Conservation (phyloP, 108 stramenopile genomes). For the Epipyxis sp. region DNA sequence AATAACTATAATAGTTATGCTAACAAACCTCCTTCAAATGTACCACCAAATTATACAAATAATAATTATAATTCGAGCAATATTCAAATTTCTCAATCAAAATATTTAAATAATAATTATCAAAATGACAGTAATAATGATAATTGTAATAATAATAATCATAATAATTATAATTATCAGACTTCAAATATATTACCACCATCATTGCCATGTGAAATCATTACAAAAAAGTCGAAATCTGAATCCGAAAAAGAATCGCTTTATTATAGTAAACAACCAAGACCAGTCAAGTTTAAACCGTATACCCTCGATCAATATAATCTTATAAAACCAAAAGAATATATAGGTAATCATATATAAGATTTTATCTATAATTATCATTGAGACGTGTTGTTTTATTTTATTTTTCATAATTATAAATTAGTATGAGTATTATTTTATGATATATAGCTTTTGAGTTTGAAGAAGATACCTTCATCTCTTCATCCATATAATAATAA, state of each 20-base stretch:
- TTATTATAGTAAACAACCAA: slow-evolving; percentile 24
- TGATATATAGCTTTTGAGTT: too few relatives aligned
- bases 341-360: slow-evolving; percentile 45
- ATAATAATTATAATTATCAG: not conserved
- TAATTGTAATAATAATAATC: not conserved
- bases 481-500: too few relatives aligned
- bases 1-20: not conserved
- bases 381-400: too few relatives aligned
- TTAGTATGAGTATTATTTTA: too few relatives aligned
- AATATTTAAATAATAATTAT: not conserved
- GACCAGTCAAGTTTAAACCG: slow-evolving; percentile 39
- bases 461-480: too few relatives aligned
- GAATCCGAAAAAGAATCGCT: slow-evolving; percentile 27
- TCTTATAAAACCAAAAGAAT: slow-evolving; percentile 44
- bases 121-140: not conserved
- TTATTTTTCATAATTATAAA: too few relatives aligned
- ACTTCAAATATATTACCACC: not conserved
- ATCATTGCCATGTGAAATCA: not conserved
- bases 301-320: slow-evolving; percentile 43
- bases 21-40: not conserved
- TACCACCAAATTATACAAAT: not conserved
- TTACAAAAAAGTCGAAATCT: not conserved
- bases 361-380: too few relatives aligned
- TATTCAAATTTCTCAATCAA: not conserved
- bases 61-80: not conserved